Percentiles rank a stretch among this genome's conserved stretches.
Evolutionary conservation across 371 early-diverging fungal genomes (phyloP).

Genomic region (Parasitella parasitica): DNA sequence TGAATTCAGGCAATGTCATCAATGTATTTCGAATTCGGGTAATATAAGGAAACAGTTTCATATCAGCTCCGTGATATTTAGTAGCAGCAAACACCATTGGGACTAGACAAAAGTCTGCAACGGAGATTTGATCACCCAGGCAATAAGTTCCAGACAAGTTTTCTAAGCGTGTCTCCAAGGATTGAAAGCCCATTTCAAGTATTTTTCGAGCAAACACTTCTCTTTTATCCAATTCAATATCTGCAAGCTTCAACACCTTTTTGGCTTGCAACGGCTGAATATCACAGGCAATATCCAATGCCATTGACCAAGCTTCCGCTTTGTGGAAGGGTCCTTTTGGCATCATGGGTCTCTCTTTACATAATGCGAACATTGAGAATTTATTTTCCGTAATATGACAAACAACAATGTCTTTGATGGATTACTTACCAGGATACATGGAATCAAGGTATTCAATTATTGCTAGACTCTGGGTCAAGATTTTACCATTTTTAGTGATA

Average conservation of each 20-base stretch:
- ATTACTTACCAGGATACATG: constrained; percentile 47
- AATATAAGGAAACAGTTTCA: constrained; percentile 71
- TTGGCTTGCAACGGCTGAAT: constrained; percentile 88
- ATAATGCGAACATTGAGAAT: neutral
- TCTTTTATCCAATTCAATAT: constrained; percentile 47
- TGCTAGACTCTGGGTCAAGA: constrained; percentile 73
- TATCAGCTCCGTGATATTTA: constrained; percentile 66
- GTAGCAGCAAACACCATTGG: constrained; percentile 83
- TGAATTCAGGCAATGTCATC: constrained; percentile 65
- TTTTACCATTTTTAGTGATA: constrained; percentile 53
- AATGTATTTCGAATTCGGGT: constrained; percentile 57
- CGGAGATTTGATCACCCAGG: constrained; percentile 77
- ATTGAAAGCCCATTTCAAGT: constrained; percentile 65
- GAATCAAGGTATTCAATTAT: constrained; percentile 90
- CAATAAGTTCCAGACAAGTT: constrained; percentile 72
- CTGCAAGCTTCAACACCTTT: constrained; percentile 62
- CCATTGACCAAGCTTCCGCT: constrained; percentile 64
- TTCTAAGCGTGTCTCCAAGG: constrained; percentile 65
- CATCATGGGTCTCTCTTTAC: constrained; percentile 56
- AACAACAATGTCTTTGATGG: neutral
- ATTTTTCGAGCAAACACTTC: constrained; percentile 63
- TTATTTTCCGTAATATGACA: neutral
- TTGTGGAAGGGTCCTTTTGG: constrained; percentile 69
- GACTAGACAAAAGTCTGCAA: constrained; percentile 82
- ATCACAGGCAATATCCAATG: constrained; percentile 71